phyloP scores from a whole-genome alignment of 495 filamentous ascomycete species.

The Cenococcum geophilum region DNA sequence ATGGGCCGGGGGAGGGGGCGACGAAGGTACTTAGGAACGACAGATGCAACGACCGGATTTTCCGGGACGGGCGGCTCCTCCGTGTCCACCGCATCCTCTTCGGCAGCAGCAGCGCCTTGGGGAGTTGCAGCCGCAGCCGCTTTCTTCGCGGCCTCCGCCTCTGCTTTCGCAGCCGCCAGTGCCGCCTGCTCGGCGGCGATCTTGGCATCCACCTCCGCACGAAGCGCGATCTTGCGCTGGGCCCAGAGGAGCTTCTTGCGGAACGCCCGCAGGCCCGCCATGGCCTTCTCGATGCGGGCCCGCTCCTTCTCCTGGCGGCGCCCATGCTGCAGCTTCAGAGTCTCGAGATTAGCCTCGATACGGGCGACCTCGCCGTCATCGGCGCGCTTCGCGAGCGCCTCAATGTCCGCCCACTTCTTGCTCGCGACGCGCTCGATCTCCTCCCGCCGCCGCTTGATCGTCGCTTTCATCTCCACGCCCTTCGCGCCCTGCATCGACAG shows the following conservation, averaged over 20 bases:
- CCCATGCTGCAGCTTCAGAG: conserved; percentile 21
- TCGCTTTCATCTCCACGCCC: conserved; percentile 28
- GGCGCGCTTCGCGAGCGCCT: conserved; percentile 34
- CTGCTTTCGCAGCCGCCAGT: neutral
- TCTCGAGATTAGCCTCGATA: conserved; percentile 37
- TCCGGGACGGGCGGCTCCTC: neutral
- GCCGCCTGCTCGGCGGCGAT: too few species aligned
- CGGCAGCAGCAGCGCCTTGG: too few species aligned
- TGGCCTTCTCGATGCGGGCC: conserved; percentile 11
- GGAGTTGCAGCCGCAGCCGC: neutral
- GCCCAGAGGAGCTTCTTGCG: neutral
- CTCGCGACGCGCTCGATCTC: conserved; percentile 7
- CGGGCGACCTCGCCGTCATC: conserved; percentile 37
- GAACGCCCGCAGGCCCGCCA: neutral
- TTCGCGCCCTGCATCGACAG: conserved; percentile 49
- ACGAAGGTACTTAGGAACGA: conserved; percentile 3
- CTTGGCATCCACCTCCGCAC: too few species aligned
- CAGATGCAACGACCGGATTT: neutral
- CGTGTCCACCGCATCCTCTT: too few species aligned
- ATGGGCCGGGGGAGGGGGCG: conserved; percentile 9
- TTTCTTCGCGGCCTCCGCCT: neutral
- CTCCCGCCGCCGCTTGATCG: conserved; percentile 1
- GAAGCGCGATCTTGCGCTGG: neutral
- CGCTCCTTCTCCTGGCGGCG: conserved; percentile 25
- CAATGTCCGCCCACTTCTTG: conserved; percentile 43